Evolutionary conservation across 75 land plant species (phyloP).

Genomic region (Sequoiadendron giganteum): DNA sequence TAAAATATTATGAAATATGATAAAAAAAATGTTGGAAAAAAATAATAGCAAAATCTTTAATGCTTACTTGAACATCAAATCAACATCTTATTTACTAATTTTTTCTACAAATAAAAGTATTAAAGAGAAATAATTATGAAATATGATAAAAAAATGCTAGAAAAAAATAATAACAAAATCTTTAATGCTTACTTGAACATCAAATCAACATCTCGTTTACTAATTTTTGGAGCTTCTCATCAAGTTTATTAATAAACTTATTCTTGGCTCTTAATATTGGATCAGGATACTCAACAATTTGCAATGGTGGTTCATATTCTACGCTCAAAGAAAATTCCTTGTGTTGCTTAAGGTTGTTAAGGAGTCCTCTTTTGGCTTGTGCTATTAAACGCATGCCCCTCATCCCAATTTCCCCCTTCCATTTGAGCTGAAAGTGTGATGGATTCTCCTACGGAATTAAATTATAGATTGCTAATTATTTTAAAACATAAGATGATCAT

Average conservation of each 20-base stretch:
- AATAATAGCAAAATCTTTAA: background rate
- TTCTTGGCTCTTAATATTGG: slow-evolving; percentile 82
- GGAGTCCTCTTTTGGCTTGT: too few relatives aligned
- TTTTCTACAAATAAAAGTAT: background rate
- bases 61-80: slow-evolving; percentile 93
- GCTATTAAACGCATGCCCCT: too few relatives aligned
- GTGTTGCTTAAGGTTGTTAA: too few relatives aligned
- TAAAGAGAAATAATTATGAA: background rate
- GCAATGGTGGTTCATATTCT: slow-evolving; percentile 63
- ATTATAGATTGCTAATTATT: background rate
- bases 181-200: slow-evolving; percentile 83
- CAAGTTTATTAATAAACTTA: slow-evolving; percentile 71
- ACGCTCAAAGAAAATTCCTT: slow-evolving; percentile 49
- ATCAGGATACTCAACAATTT: slow-evolving; percentile 87
- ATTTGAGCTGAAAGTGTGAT: too few relatives aligned
- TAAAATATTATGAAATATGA: background rate
- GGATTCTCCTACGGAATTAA: background rate
- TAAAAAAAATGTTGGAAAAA: background rate
- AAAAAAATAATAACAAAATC: background rate
- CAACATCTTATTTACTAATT: slow-evolving; percentile 88
- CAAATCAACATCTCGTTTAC: slow-evolving; percentile 88
- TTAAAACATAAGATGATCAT: background rate
- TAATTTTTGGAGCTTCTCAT: slow-evolving; percentile 74
- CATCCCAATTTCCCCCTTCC: too few relatives aligned
- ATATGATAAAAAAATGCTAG: background rate